Base-by-base conservation (phyloP, 768 basidiomycete genomes). In the Mycena rebaudengoi region DNA sequence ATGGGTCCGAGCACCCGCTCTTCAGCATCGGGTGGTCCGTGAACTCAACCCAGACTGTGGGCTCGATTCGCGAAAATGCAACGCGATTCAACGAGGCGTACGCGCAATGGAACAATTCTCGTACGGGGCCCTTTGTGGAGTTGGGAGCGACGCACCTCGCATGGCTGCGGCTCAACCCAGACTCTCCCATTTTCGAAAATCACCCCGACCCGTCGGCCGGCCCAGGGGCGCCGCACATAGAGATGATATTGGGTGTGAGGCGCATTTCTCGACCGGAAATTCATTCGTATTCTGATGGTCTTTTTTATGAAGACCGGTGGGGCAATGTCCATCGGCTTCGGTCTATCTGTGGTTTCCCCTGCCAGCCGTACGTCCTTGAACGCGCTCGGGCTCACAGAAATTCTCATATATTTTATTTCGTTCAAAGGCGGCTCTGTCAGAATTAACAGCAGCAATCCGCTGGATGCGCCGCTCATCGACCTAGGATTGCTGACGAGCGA, bases 391-490 rank as follows among this genome's bases (percentile, higher is more conserved):
- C 7, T 12, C 20, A 32, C 43, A 20, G 30, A 18, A 32, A 40
- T 26, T 5, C 26, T 20, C n/a, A n/a, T n/a, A n/a, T n/a, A n/a
- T n/a, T n/a, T 40, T 16, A 7, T 29, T 49, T 41, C 39, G 11
- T 23, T 32, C 23, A 20, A 7, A 74, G 73, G 72, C 52, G 73
- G 73, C 8, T 64, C 63, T 13, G 39, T 74, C 5, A 67, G 43
- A 7, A 41, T 83, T 58, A 80, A 73, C 54, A 78, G 79, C 21
- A 78, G 72, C 23, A 69, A 76, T 65, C 73, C 81, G n/a, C 82
- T 83, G 71, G 75, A 72, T 39, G 33, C 71, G 25, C 83, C 85
- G 0, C 40, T 73, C 23, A 83, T 86, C 72, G 77, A 86, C 68
- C 80, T 82, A 1, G 78, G 78, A 46, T 80, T 84, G 73, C 76